Evolutionary conservation across 768 basidiomycete genomes (phyloP).

Genomic region (Kwoniella mangroviensis): DNA sequence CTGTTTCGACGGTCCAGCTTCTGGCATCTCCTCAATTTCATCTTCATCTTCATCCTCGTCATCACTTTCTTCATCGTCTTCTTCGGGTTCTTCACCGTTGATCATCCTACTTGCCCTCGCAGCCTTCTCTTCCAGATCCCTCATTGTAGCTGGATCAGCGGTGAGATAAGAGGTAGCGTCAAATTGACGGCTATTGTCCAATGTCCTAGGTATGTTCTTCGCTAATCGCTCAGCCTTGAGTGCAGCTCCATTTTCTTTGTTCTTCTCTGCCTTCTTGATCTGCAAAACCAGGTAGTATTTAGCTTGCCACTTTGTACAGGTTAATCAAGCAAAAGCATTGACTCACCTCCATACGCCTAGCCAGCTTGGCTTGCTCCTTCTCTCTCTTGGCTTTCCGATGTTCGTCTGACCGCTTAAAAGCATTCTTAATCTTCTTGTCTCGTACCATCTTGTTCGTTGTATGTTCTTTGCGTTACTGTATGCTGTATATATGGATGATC

Average conservation of each 20-base stretch:
- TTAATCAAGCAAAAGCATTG: conserved; percentile 57
- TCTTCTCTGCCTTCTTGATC: conserved; percentile 50
- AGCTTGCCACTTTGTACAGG: conserved; percentile 1
- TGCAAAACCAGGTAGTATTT: not conserved
- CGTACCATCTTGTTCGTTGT: conserved; percentile 42
- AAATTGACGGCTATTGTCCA: conserved; percentile 90
- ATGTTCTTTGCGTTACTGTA: too few species aligned
- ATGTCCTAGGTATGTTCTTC: conserved; percentile 84
- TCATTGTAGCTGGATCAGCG: conserved; percentile 55
- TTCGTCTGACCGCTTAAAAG: conserved; percentile 81
- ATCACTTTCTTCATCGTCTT: conserved; percentile 57
- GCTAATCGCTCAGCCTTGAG: conserved; percentile 64
- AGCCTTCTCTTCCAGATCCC: conserved; percentile 42
- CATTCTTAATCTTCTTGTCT: conserved; percentile 72
- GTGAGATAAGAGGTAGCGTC: conserved; percentile 59
- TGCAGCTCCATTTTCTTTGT: conserved; percentile 29
- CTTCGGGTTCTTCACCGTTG: conserved; percentile 59
- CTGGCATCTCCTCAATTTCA: conserved; percentile 49
- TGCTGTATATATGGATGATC: too few species aligned
- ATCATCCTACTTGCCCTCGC: conserved; percentile 63
- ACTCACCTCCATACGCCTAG: conserved; percentile 76
- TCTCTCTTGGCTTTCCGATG: conserved; percentile 73
- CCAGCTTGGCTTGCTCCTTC: conserved; percentile 78
- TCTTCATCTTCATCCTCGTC: conserved; percentile 65
- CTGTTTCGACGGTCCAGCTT: conserved; percentile 60